A percentile compares a stretch with the other conserved stretches of the same genome.
phyloP scores from a whole-genome alignment of 352 stramenopile species.

The Globisporangium cylindrosporum region DNA sequence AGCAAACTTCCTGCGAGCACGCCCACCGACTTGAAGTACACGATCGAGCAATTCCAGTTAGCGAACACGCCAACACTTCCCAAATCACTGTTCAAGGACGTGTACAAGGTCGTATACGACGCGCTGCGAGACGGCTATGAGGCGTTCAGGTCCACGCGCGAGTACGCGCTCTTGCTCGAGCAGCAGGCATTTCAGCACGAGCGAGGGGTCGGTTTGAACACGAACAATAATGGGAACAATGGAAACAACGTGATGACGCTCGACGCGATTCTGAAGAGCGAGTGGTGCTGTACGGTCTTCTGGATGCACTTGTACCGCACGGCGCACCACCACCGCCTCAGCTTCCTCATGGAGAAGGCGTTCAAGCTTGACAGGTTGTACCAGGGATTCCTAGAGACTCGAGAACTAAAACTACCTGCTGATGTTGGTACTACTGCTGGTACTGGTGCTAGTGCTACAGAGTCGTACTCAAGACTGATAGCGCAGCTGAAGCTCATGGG shows the following conservation, averaged over 20 bases:
- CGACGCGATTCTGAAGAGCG: constrained; percentile 55
- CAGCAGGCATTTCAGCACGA: constrained; percentile 17
- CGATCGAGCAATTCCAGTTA: constrained; percentile 7
- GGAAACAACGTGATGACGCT: constrained; percentile 28
- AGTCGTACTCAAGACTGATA: constrained; percentile 10
- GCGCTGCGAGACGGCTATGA: constrained; percentile 29
- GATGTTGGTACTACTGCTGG: not conserved
- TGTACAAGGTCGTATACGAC: constrained; percentile 28
- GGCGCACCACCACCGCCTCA: constrained; percentile 47
- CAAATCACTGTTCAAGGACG: constrained; percentile 25
- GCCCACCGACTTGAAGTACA: constrained; percentile 5
- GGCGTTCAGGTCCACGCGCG: constrained; percentile 28
- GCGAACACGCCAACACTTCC: constrained; percentile 15
- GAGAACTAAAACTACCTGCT: not conserved
- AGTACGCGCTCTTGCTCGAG: constrained; percentile 27
- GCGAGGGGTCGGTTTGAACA: not conserved
- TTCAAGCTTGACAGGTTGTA: constrained; percentile 49
- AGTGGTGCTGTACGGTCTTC: constrained; percentile 71
- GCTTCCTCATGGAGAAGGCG: constrained; percentile 55
- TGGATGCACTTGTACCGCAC: constrained; percentile 68
- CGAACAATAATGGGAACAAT: not conserved
- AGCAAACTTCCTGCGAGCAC: constrained; percentile 11
- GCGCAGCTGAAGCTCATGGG: constrained; percentile 23
- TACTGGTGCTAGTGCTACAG: not conserved
- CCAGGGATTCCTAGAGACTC: not conserved